These are phyloP conservation scores for Chlorella sp. DNA, from an alignment of 139 green algal species.

Conservation along the genomic window DNA sequence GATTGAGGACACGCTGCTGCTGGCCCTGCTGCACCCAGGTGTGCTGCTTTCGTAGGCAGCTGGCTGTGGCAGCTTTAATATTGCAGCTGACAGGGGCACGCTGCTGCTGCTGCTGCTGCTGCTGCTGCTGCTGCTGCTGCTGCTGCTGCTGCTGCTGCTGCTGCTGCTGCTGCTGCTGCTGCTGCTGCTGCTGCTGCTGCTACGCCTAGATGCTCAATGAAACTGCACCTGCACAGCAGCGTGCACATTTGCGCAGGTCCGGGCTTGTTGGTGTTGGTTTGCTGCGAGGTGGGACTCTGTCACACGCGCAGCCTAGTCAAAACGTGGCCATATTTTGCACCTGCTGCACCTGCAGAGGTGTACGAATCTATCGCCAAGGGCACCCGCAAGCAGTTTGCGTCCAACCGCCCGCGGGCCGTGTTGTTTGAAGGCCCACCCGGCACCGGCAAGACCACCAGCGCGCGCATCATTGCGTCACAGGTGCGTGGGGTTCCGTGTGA, in stretches of 20 bases:
- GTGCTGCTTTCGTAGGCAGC: too few relatives aligned
- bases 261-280: background rate
- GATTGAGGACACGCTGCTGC: constrained; percentile 89
- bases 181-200: too few relatives aligned
- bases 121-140: too few relatives aligned
- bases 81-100: too few relatives aligned
- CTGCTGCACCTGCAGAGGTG: constrained; percentile 59
- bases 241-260: too few relatives aligned
- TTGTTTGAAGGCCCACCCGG: constrained; percentile 91
- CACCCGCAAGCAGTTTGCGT: constrained; percentile 61
- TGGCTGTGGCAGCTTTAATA: too few relatives aligned
- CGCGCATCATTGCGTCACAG: constrained; percentile 70
- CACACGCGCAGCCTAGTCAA: too few relatives aligned
- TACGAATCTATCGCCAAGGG: constrained; percentile 67
- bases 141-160: too few relatives aligned
- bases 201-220: too few relatives aligned
- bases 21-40: constrained; percentile 78
- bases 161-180: too few relatives aligned
- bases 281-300: too few relatives aligned
- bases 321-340: too few relatives aligned
- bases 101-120: background rate
- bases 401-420: constrained; percentile 79
- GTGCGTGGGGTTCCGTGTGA: background rate
- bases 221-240: background rate
- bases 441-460: constrained; percentile 90